Percentiles rank a stretch among this genome's conserved stretches.
Evolutionary conservation across 345 rosid genomes (phyloP).

Genomic region (Euphorbia peplus): DNA sequence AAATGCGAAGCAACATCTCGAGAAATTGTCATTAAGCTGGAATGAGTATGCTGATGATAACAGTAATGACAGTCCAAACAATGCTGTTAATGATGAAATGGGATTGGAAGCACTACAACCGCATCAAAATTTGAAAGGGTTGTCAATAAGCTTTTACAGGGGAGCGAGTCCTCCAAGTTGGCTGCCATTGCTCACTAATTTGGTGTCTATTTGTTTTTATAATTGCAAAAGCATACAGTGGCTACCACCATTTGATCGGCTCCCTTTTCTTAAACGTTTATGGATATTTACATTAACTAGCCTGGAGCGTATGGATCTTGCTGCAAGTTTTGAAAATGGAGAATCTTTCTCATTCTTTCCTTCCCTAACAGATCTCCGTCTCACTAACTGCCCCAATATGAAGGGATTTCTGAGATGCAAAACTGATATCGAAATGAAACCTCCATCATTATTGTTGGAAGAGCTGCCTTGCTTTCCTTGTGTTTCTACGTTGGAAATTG

Average conservation of each 20-base stretch:
- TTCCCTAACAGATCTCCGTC: neutral
- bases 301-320: constrained; percentile 1
- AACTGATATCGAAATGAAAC: no score
- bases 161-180: constrained; percentile 14
- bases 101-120: constrained; percentile 3
- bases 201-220: neutral
- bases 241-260: constrained; percentile 5
- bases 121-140: neutral
- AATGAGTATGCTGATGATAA: neutral
- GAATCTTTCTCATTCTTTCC: constrained; percentile 5
- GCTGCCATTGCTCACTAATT: constrained; percentile 11
- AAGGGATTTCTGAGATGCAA: constrained; percentile 10
- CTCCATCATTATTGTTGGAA: neutral
- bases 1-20: neutral
- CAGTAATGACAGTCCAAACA: no score
- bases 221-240: neutral
- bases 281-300: fast-evolving
- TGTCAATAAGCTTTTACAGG: neutral
- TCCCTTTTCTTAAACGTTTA: constrained; percentile 1
- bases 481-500: neutral
- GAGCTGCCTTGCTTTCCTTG: neutral
- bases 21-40: neutral
- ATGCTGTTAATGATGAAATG: neutral
- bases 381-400: neutral
- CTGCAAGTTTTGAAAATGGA: no score